Percentiles rank a stretch among this genome's conserved stretches.
phyloP scores from a whole-genome alignment of 2,329 filamentous ascomycete species.

The Ramularia endophylla region DNA sequence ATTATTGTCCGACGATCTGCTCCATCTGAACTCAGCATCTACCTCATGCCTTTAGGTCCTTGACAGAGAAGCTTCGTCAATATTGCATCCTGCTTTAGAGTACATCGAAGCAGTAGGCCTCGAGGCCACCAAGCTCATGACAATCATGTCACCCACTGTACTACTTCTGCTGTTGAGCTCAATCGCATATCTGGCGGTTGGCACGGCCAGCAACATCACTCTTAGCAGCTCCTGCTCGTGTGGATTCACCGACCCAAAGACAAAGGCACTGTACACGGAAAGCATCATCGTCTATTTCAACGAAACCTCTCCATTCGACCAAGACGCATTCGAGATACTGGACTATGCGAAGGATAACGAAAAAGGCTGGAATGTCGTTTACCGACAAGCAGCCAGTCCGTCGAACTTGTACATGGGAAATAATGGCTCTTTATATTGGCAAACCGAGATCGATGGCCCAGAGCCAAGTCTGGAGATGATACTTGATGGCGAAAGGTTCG shows the following conservation, averaged over 20 bases:
- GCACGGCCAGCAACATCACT: constrained; percentile 13
- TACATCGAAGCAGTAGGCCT: too few species aligned
- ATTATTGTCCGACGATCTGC: too few species aligned
- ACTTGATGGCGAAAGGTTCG: constrained; percentile 14
- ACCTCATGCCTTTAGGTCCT: too few species aligned
- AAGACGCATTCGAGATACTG: constrained; percentile 35
- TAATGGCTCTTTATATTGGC: constrained; percentile 17
- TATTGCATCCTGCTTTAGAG: too few species aligned
- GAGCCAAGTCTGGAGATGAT: constrained; percentile 18
- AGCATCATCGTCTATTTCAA: constrained; percentile 48
- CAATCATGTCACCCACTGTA: background rate
- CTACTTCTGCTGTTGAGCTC: constrained; percentile 7
- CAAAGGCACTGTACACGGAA: constrained; percentile 40
- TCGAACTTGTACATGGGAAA: constrained; percentile 36
- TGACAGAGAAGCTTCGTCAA: too few species aligned
- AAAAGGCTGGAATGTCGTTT: constrained; percentile 43
- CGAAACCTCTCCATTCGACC: constrained; percentile 35
- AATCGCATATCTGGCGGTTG: constrained; percentile 1
- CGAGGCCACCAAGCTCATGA: constrained; percentile 8
- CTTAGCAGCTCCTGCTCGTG: constrained; percentile 35
- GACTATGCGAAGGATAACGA: constrained; percentile 41
- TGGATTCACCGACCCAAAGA: constrained; percentile 40
- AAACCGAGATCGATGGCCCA: constrained; percentile 15
- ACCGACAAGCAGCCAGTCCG: constrained; percentile 38
- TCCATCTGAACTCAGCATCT: too few species aligned